phyloP scores from a whole-genome alignment of 106 monocot genomes.

The Dendrobium chrysotoxum region DNA sequence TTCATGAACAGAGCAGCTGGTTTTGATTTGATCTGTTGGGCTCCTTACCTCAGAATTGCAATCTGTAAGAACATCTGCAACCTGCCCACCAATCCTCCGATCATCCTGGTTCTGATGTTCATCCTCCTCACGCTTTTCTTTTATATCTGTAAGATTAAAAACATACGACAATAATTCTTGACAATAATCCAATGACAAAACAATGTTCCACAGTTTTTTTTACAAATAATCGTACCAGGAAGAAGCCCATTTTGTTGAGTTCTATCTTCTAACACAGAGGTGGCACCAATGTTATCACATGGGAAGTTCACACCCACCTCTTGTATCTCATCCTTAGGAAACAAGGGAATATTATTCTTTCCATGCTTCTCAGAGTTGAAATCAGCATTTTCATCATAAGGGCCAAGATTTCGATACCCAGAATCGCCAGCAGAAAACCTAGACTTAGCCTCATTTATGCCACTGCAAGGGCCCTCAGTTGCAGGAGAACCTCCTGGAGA shows the following conservation, averaged over 20 bases:
- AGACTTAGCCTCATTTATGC: slow-evolving; percentile 29
- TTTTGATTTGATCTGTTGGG: slow-evolving; percentile 24
- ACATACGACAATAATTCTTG: not conserved
- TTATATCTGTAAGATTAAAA: not conserved
- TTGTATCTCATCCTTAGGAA: slow-evolving; percentile 19
- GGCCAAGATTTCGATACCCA: slow-evolving; percentile 6
- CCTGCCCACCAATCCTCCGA: not conserved
- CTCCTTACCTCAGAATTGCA: slow-evolving; percentile 16
- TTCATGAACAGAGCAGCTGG: slow-evolving; percentile 14
- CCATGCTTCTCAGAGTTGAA: slow-evolving; percentile 21
- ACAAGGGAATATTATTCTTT: slow-evolving; percentile 11
- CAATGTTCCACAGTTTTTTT: slow-evolving; percentile 8
- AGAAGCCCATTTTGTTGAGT: slow-evolving; percentile 7
- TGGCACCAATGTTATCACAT: too few species aligned
- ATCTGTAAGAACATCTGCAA: slow-evolving; percentile 7
- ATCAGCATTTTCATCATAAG: slow-evolving; percentile 23
- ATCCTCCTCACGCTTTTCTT: slow-evolving; percentile 12
- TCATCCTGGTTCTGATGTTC: slow-evolving; percentile 7
- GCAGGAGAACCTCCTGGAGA: slow-evolving; percentile 37
- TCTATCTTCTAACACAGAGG: slow-evolving; percentile 16
- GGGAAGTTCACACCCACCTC: not conserved
- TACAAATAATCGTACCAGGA: slow-evolving; percentile 7
- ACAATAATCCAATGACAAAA: slow-evolving; percentile 1
- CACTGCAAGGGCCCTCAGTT: slow-evolving; percentile 19
- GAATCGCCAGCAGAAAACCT: slow-evolving; percentile 20